Percentiles rank a stretch among this genome's conserved stretches.
Evolutionary conservation across 2,329 filamentous ascomycete genomes (phyloP).

Genomic region (Ascochyta lentis): DNA sequence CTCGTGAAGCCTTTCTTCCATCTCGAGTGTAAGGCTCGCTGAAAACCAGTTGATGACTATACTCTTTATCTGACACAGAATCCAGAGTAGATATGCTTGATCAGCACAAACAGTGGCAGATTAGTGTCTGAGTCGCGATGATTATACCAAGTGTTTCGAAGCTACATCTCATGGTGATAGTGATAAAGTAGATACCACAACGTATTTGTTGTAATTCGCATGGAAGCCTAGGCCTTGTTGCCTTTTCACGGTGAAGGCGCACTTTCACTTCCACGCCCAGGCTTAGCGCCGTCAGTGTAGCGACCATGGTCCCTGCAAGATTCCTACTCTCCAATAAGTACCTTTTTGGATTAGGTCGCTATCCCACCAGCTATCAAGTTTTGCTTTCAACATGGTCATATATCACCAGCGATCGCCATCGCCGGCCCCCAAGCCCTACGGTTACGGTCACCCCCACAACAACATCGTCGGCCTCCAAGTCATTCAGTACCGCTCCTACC

Average conservation of each 20-base stretch:
- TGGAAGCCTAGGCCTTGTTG: not conserved
- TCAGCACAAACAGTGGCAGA: too few species aligned
- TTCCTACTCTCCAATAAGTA: not conserved
- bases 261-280: conserved; percentile 1
- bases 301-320: not conserved
- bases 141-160: too few species aligned
- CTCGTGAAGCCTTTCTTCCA: too few species aligned
- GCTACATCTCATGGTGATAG: too few species aligned
- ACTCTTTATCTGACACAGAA: too few species aligned
- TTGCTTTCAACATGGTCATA: not conserved
- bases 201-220: not conserved
- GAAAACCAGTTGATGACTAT: too few species aligned
- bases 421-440: not conserved
- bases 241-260: conserved; percentile 4
- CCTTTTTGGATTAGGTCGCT: not conserved
- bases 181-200: too few species aligned
- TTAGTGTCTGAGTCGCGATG: too few species aligned
- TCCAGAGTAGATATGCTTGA: too few species aligned
- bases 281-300: not conserved
- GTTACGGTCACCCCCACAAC: not conserved
- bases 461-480: not conserved
- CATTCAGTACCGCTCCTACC: conserved; percentile 26
- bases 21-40: too few species aligned
- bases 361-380: not conserved
- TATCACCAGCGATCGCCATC: not conserved